These are phyloP conservation scores for Hibiscus trionum DNA, from an alignment of 345 rosid genomes.

Conservation along the genomic window DNA sequence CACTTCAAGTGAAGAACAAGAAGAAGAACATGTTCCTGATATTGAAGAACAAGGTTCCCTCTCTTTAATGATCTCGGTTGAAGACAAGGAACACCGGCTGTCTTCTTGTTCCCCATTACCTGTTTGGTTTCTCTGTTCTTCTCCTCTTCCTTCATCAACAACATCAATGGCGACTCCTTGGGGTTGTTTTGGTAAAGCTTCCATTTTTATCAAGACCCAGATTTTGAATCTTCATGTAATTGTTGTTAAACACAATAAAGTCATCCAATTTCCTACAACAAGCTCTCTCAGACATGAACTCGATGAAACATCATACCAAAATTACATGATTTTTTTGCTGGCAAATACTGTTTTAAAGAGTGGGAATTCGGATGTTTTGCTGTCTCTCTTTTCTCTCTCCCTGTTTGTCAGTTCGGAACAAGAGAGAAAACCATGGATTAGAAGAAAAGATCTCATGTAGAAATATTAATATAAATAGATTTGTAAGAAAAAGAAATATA, in stretches of 20 bases:
- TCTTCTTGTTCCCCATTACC: constrained; percentile 21
- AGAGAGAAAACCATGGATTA: too few relatives aligned
- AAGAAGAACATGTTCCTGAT: constrained; percentile 20
- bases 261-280: constrained; percentile 28
- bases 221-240: constrained; percentile 46
- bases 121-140: constrained; percentile 9
- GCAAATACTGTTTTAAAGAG: neutral
- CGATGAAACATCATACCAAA: neutral
- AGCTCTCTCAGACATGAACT: neutral
- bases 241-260: constrained; percentile 10
- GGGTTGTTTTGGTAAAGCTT: constrained; percentile 29
- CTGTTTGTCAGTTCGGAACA: neutral
- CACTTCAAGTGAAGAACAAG: constrained; percentile 42
- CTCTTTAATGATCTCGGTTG: neutral
- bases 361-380: constrained; percentile 5
- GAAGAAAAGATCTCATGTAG: neutral
- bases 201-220: constrained; percentile 38
- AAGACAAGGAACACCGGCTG: constrained; percentile 5
- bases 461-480: neutral
- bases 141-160: constrained; percentile 3
- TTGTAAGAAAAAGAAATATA: neutral
- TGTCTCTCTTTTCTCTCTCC: constrained; percentile 4
- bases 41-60: neutral
- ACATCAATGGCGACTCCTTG: constrained; percentile 19
- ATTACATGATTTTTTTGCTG: neutral